Percentiles rank a stretch among this genome's conserved stretches.
phyloP scores from a whole-genome alignment of 495 filamentous ascomycete genomes.

The Evernia prunastri region DNA sequence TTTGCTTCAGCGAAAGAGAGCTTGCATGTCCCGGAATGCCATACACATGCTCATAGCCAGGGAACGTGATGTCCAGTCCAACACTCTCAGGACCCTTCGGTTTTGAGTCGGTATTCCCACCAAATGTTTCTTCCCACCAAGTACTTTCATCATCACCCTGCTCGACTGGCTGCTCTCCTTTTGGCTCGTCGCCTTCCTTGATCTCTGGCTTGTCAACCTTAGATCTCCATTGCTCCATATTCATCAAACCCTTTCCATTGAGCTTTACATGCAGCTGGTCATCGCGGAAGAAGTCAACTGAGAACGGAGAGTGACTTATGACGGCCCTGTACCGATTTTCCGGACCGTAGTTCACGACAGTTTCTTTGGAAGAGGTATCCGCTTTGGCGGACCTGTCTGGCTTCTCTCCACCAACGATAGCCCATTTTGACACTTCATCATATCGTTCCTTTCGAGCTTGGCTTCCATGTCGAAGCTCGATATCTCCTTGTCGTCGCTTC shows the following conservation, averaged over 20 bases:
- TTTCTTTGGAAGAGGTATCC: conserved; percentile 64
- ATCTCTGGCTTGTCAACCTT: conserved; percentile 64
- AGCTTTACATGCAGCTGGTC: conserved; percentile 77
- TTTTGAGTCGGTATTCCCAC: conserved; percentile 88
- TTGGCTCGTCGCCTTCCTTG: conserved; percentile 44
- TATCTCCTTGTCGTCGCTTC: conserved; percentile 78
- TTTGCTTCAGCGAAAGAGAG: conserved; percentile 79
- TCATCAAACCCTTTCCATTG: conserved; percentile 80
- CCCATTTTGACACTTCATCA: conserved; percentile 83
- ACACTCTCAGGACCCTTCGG: conserved; percentile 86
- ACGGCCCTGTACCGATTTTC: conserved; percentile 67
- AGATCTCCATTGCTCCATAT: conserved; percentile 90
- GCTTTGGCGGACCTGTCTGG: conserved; percentile 59
- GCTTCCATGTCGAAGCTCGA: conserved; percentile 79
- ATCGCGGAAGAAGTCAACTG: conserved; percentile 76
- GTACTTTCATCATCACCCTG: conserved; percentile 67
- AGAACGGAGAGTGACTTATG: conserved; percentile 76
- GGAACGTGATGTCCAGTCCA: conserved; percentile 83
- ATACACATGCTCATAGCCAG: conserved; percentile 85
- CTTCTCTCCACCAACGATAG: conserved; percentile 71
- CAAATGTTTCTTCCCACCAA: conserved; percentile 97
- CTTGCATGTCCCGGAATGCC: conserved; percentile 94
- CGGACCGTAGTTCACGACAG: conserved; percentile 76
- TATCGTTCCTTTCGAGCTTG: conserved; percentile 85
- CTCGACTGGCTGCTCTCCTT: conserved; percentile 37